Conservation (phyloP, 306 rosid genomes). For the Glycyrrhiza uralensis region DNA sequence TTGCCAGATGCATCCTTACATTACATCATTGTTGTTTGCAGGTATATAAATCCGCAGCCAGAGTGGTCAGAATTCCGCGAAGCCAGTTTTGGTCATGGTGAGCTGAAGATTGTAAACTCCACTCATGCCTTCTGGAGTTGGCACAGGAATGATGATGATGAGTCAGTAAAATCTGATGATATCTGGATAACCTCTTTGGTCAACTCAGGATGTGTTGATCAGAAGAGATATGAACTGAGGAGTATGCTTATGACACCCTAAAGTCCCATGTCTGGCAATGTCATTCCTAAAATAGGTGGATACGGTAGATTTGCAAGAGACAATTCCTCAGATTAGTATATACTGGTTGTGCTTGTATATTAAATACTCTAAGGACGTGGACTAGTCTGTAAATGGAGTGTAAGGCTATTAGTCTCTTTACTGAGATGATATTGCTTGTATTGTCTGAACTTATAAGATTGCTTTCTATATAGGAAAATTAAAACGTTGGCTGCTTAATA, state of each 20-base stretch:
- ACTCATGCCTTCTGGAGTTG: slow-evolving; percentile 94
- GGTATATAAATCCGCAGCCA: slow-evolving; percentile 73
- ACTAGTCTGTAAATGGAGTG: background rate
- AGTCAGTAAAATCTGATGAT: slow-evolving; percentile 82
- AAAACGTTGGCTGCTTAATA: background rate
- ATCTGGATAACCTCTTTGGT: slow-evolving; percentile 80
- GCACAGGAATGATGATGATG: slow-evolving; percentile 93
- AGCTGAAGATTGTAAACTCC: slow-evolving; percentile 69
- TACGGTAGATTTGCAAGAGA: background rate
- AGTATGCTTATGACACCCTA: slow-evolving; percentile 48
- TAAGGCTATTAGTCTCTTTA: background rate
- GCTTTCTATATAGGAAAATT: slow-evolving; percentile 3
- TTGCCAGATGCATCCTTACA: slow-evolving; percentile 3
- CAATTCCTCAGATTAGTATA: background rate
- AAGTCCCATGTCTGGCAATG: background rate
- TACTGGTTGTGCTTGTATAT: slow-evolving; percentile 21
- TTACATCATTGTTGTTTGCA: slow-evolving; percentile 28
- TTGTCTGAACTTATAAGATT: slow-evolving; percentile 1
- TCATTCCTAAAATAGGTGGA: background rate
- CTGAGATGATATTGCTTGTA: background rate
- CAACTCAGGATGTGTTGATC: slow-evolving; percentile 57
- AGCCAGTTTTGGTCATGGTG: slow-evolving; percentile 96
- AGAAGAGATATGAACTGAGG: slow-evolving; percentile 44
- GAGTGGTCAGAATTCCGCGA: slow-evolving; percentile 84
- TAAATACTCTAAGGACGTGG: background rate